Conservation (phyloP, 2,329 filamentous ascomycete species). For the Colletotrichum sp. region DNA sequence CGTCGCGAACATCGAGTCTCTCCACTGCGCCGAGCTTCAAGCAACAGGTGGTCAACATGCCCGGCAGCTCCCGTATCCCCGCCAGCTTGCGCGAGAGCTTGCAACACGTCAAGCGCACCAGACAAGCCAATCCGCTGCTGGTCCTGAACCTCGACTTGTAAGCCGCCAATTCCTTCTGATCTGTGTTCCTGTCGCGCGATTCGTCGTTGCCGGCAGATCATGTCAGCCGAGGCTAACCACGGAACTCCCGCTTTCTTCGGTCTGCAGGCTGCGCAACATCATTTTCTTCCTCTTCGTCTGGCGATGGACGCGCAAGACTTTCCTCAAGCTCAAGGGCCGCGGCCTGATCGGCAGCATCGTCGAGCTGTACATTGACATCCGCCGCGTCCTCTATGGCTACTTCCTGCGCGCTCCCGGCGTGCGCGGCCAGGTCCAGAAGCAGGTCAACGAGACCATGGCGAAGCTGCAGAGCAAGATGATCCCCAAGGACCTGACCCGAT, state of each 20-base stretch:
- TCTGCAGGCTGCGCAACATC: conserved; percentile 76
- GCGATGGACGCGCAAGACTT: conserved; percentile 79
- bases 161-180: conserved; percentile 31
- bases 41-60: conserved; percentile 47
- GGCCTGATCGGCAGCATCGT: conserved; percentile 80
- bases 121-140: conserved; percentile 60
- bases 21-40: conserved; percentile 5
- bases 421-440: conserved; percentile 81
- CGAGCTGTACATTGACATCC: conserved; percentile 75
- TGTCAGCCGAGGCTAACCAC: conserved; percentile 2
- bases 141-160: conserved; percentile 74
- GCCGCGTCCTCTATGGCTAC: conserved; percentile 79
- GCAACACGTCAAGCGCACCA: conserved; percentile 62
- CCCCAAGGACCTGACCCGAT: conserved; percentile 72
- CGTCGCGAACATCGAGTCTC: conserved; percentile 4
- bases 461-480: conserved; percentile 88
- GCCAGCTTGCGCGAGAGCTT: conserved; percentile 74
- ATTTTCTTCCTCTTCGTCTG: conserved; percentile 89
- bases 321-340: conserved; percentile 87
- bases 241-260: not conserved
- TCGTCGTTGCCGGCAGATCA: not conserved
- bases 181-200: not conserved
- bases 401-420: conserved; percentile 90
- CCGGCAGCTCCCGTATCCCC: conserved; percentile 73
- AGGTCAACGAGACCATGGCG: conserved; percentile 79